Base-by-base conservation (phyloP, 2,329 filamentous ascomycete species). In the Claviceps sp. region DNA sequence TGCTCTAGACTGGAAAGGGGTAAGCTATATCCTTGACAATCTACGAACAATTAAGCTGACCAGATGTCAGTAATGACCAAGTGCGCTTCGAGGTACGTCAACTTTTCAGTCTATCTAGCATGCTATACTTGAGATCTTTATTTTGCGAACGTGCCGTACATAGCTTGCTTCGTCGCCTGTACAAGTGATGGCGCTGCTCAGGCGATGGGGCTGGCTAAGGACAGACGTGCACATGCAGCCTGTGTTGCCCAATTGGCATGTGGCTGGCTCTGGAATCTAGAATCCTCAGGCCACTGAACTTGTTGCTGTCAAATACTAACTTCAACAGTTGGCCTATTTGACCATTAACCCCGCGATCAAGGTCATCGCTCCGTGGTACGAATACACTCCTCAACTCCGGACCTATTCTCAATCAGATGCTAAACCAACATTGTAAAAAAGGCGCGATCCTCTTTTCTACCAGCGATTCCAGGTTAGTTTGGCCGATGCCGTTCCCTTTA, bases 351-450 rank as follows among this genome's bases (percentile, higher is more conserved):
- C 49, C 8, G 34, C 49, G 14, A 45, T 50, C 42, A 46, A 50
- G 41, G 48, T 50, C 30, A 50, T 50, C 34, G 48, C 48, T 19
- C 48, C 48, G 14, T 50, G 48, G 47, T 48, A 48, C 38, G 47
- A 30, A 16, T 48, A 19, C 10, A 48, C 7, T 7, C 19, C 4
- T 48, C 37, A 7, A 11, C 37, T 14, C 14, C 10, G 40, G 11
- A 24, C 37, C 8, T 26, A 41, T 2, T 24, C 14, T 6, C 7
- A 2, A 41, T 2, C 4, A n/a, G 14, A 41, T 48, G 47, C 47
- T 48, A 48, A 48, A 17, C 10, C 14, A 6, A 4, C 4, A 17
- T 26, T 26, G 17, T 17, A 8, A 13, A 7, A 14, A 14, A 48
- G 47, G 49, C 49, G 49, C 14, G 42, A 45, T 30, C 49, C 49